A percentile compares a stretch with the other conserved stretches of the same genome.
phyloP scores from a whole-genome alignment of 352 stramenopile species.

The Globisporangium echinulatum region DNA sequence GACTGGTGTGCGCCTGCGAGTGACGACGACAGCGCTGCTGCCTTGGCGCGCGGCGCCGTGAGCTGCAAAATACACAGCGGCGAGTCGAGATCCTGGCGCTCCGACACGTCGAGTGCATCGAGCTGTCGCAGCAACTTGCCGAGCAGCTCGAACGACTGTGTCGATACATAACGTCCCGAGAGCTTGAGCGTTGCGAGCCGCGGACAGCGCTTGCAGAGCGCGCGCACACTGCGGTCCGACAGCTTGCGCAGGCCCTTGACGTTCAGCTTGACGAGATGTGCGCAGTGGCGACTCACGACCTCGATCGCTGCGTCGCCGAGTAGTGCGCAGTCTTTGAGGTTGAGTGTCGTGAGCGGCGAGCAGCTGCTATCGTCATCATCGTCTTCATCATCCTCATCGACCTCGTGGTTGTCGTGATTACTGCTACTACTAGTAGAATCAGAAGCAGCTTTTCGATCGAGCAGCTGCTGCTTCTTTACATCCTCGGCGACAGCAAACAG shows the following conservation, averaged over 20 bases:
- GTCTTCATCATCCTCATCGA: constrained; percentile 21
- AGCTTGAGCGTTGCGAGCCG: constrained; percentile 33
- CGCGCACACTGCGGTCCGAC: constrained; percentile 41
- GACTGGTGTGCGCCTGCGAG: background rate
- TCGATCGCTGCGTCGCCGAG: constrained; percentile 40
- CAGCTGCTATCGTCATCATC: background rate
- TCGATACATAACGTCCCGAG: constrained; percentile 39
- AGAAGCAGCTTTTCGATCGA: too few relatives aligned
- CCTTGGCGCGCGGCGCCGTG: constrained; percentile 12
- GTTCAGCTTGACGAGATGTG: constrained; percentile 38
- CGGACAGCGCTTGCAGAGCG: constrained; percentile 43
- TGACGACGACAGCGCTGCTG: background rate
- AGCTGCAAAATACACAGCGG: constrained; percentile 31
- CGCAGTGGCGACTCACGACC: constrained; percentile 24
- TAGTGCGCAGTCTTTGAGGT: constrained; percentile 48
- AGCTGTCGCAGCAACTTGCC: constrained; percentile 49
- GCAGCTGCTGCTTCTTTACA: background rate
- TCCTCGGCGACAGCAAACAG: constrained; percentile 30
- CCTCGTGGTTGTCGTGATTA: background rate
- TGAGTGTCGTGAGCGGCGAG: constrained; percentile 22
- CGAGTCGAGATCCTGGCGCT: constrained; percentile 41
- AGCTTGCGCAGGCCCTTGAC: constrained; percentile 48
- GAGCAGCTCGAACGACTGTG: constrained; percentile 40
- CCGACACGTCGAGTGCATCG: constrained; percentile 32
- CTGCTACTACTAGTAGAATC: too few relatives aligned